Percentiles rank a stretch among this genome's conserved stretches.
These are phyloP conservation scores for apple (Malus domestica) DNA, from an alignment of 306 rosid genomes.

Conservation along the genomic window ASM211411v1 NC_041803.1:15068501-15069000, in stretches of 20 bases:
- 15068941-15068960: constrained; percentile 14
- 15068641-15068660: background rate
- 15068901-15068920: constrained; percentile 37
- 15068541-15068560: too few species aligned
- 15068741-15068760: constrained; percentile 84
- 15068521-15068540: too few species aligned
- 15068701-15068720: background rate
- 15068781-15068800: constrained; percentile 33
- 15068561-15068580: too few species aligned
- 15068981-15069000: constrained; percentile 59
- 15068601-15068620: too few species aligned
- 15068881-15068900: constrained; percentile 16
- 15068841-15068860: background rate
- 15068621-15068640: background rate
- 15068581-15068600: too few species aligned
- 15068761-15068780: constrained; percentile 51
- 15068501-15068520: too few species aligned
- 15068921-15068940: background rate
- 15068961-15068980: constrained; percentile 51
- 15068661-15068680: background rate
- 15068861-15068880: constrained; percentile 23
- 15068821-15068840: constrained; percentile 23
- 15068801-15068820: constrained; percentile 30
- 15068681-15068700: background rate
- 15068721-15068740: constrained; percentile 99